These are phyloP conservation scores for Ascochyta koolunga DNA, from an alignment of 2,329 filamentous ascomycete genomes.

Conservation along the genomic window DNA sequence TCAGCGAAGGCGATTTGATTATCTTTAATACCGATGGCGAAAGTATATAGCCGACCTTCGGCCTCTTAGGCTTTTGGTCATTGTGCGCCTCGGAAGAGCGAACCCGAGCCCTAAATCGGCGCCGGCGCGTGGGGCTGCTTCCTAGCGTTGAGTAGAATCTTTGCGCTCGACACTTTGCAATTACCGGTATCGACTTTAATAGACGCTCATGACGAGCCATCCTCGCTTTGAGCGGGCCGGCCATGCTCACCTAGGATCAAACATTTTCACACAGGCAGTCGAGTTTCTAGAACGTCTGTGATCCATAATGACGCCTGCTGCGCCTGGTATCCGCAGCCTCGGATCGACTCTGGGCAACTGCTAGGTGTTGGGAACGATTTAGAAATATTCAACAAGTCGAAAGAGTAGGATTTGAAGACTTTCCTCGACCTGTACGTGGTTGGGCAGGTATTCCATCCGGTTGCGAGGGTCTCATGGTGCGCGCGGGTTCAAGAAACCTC, in stretches of 20 bases:
- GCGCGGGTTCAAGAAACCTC: not conserved
- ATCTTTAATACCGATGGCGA: not conserved
- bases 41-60: conserved; percentile 16
- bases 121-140: not conserved
- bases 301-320: not conserved
- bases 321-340: not conserved
- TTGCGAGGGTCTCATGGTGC: not conserved
- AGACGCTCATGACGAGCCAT: not conserved
- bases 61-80: not conserved
- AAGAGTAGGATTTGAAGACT: not conserved
- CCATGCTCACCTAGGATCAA: not conserved
- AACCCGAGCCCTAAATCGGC: conserved; percentile 9
- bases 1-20: not conserved
- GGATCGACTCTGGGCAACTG: not conserved
- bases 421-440: not conserved
- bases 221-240: not conserved
- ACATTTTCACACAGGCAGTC: not conserved
- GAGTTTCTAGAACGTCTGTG: not conserved
- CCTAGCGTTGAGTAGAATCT: conserved; percentile 3
- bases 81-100: not conserved
- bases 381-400: not conserved
- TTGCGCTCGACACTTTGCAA: not conserved
- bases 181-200: not conserved
- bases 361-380: not conserved
- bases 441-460: not conserved